Evolutionary conservation across 441 rosid genomes (phyloP).

Genomic region (Adansonia madagascariensis): DNA sequence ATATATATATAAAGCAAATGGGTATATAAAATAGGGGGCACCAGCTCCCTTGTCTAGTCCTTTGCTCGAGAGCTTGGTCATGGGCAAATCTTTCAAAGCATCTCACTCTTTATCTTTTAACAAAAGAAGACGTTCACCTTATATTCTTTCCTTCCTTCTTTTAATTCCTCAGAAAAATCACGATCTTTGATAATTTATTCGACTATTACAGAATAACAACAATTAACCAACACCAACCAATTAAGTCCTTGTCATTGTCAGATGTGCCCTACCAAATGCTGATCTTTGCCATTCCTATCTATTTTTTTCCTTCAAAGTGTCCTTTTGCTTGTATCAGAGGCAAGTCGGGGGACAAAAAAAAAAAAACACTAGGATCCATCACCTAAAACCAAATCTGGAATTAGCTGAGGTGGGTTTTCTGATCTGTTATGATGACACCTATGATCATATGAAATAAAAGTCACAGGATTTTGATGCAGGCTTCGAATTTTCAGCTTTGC

Average conservation of each 20-base stretch:
- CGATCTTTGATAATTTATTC: conserved; percentile 22
- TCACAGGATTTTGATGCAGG: conserved; percentile 19
- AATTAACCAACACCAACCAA: conserved; percentile 20
- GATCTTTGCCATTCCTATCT: conserved; percentile 21
- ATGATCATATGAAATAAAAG: conserved; percentile 31
- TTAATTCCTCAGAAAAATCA: conserved; percentile 14
- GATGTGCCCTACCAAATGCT: conserved; percentile 25
- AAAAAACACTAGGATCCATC: conserved; percentile 50
- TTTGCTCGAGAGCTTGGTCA: neutral
- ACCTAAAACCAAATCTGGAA: conserved; percentile 59
- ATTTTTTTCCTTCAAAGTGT: conserved; percentile 36
- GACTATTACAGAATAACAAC: conserved; percentile 28
- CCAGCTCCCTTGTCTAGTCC: neutral
- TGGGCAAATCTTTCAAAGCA: conserved; percentile 25
- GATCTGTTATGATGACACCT: conserved; percentile 18
- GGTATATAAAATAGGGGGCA: neutral
- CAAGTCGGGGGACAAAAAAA: conserved; percentile 38
- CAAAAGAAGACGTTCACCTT: conserved; percentile 16
- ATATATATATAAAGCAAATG: neutral
- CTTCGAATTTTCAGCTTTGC: conserved; percentile 22
- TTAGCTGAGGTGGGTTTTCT: conserved; percentile 48
- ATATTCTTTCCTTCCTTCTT: conserved; percentile 15
- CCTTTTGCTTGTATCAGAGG: conserved; percentile 64
- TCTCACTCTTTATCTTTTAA: neutral
- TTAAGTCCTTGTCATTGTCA: conserved; percentile 30